Percentiles rank a stretch among this genome's conserved stretches.
Conservation (phyloP, 768 basidiomycete species). For the Panus rudis region DNA sequence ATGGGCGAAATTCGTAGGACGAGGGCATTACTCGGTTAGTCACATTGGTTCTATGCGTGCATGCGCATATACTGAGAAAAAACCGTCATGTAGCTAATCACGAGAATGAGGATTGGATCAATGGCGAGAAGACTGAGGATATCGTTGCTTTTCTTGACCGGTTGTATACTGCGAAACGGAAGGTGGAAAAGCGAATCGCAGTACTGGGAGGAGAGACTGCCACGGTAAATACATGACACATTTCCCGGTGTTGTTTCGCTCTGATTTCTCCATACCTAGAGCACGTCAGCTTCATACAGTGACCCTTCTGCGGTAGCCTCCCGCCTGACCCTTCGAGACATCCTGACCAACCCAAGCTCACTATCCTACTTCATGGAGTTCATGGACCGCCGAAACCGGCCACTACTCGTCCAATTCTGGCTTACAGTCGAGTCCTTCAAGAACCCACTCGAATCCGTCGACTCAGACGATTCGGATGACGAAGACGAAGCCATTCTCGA, state of each 20-base stretch:
- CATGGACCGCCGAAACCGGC: slow-evolving; percentile 85
- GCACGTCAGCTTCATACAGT: slow-evolving; percentile 20
- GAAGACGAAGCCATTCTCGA: slow-evolving; percentile 58
- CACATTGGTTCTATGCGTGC: slow-evolving; percentile 1
- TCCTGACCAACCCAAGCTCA: slow-evolving; percentile 83
- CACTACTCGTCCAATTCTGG: slow-evolving; percentile 94
- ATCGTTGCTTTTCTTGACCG: slow-evolving; percentile 83
- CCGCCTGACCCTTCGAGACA: slow-evolving; percentile 60
- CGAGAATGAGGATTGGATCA: slow-evolving; percentile 84
- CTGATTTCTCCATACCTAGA: background rate
- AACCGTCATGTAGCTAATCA: slow-evolving; percentile 56
- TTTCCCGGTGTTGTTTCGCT: background rate
- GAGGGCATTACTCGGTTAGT: slow-evolving; percentile 57
- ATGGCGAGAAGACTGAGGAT: slow-evolving; percentile 78
- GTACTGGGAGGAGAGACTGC: slow-evolving; percentile 68
- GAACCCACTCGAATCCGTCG: slow-evolving; percentile 83
- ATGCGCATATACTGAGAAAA: background rate
- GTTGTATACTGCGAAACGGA: slow-evolving; percentile 82
- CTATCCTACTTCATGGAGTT: slow-evolving; percentile 98
- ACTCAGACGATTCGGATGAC: slow-evolving; percentile 48
- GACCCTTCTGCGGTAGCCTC: slow-evolving; percentile 34
- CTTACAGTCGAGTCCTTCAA: slow-evolving; percentile 96
- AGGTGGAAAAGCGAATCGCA: slow-evolving; percentile 79
- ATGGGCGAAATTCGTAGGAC: slow-evolving; percentile 87
- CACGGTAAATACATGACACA: slow-evolving; percentile 34